phyloP scores from a whole-genome alignment of 2,329 filamentous ascomycete species.

The Byssochlamys sp. region DNA sequence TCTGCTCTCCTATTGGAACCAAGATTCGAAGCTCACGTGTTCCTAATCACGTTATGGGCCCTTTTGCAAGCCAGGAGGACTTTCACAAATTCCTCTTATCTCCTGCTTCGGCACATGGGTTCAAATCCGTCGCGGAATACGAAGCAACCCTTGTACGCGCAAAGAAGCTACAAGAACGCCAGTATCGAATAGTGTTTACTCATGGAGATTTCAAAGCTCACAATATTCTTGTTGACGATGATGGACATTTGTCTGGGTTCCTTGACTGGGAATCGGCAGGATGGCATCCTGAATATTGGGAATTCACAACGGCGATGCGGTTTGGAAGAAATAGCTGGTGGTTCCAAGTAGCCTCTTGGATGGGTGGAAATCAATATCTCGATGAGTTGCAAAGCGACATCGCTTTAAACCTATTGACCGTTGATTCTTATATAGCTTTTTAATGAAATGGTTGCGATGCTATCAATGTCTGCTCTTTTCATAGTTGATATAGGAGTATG shows the following conservation, averaged over 20 bases:
- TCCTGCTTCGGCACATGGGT: constrained; percentile 16
- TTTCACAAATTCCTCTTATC: constrained; percentile 20
- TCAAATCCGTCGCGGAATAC: constrained; percentile 18
- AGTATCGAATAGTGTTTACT: constrained; percentile 16
- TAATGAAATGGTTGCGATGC: neutral
- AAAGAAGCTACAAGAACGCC: constrained; percentile 6
- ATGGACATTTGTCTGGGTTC: constrained; percentile 16
- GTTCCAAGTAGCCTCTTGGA: constrained; percentile 11
- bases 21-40: constrained; percentile 22
- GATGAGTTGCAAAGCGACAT: constrained; percentile 10
- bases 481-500: no score
- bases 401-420: constrained; percentile 13
- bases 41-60: constrained; percentile 23
- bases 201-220: constrained; percentile 16
- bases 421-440: constrained; percentile 14
- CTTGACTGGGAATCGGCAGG: constrained; percentile 18
- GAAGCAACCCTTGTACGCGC: constrained; percentile 14
- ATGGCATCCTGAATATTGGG: constrained; percentile 18
- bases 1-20: constrained; percentile 25
- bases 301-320: constrained; percentile 15
- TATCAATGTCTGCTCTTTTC: no score
- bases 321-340: constrained; percentile 14
- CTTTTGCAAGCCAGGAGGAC: constrained; percentile 16
- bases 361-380: constrained; percentile 13
- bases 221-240: constrained; percentile 13